Conservation (phyloP, 73 alveolate genomes). For the Stentor coeruleus region DNA sequence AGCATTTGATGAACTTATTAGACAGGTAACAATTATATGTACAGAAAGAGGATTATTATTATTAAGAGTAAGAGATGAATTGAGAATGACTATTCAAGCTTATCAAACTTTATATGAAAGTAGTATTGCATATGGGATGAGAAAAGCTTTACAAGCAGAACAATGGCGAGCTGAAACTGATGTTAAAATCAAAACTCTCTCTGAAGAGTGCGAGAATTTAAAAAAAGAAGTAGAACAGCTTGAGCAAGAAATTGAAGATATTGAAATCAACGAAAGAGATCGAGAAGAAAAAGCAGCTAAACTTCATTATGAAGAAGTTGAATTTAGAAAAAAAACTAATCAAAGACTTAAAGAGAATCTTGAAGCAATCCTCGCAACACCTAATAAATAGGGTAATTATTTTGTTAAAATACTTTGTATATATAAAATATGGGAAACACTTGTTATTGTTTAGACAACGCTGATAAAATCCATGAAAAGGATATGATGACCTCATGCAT, state of each 20-base stretch:
- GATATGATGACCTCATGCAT: too few species aligned
- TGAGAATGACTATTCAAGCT: conserved; percentile 84
- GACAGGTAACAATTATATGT: conserved; percentile 95
- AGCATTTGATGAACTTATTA: conserved; percentile 98
- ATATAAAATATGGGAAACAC: not conserved
- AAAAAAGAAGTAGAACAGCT: conserved; percentile 83
- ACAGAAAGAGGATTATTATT: conserved; percentile 98
- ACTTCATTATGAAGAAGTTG: conserved; percentile 57
- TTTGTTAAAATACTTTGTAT: not conserved
- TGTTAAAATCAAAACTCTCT: conserved; percentile 67
- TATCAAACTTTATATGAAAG: conserved; percentile 96
- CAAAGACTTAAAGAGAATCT: conserved; percentile 68
- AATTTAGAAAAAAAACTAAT: conserved; percentile 51
- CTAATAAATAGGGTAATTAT: conserved; percentile 40
- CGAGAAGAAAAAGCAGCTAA: conserved; percentile 59
- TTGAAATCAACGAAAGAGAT: conserved; percentile 81
- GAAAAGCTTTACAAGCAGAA: conserved; percentile 95
- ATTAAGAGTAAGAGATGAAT: conserved; percentile 96
- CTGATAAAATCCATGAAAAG: too few species aligned
- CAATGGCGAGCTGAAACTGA: conserved; percentile 86
- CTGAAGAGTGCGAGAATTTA: conserved; percentile 76
- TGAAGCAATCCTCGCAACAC: conserved; percentile 54
- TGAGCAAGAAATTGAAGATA: conserved; percentile 78
- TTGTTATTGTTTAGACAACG: too few species aligned
- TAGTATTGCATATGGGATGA: conserved; percentile 96